Evolutionary conservation across 2,329 filamentous ascomycete genomes (phyloP).

Genomic region (Pyrenophora graminea): DNA sequence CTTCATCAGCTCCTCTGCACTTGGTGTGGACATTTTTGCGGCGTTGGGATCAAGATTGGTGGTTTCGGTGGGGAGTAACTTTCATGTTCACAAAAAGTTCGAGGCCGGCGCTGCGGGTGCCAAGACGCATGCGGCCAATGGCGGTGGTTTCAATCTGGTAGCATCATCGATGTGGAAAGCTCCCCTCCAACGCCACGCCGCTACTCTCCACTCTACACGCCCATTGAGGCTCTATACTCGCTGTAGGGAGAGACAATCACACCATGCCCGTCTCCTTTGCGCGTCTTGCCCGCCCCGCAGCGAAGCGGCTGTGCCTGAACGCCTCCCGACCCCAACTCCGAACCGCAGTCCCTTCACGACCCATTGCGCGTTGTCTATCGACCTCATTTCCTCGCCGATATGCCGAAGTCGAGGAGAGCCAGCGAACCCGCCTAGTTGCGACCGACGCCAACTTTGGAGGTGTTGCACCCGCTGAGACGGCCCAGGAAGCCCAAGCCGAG

Average conservation of each 20-base stretch:
- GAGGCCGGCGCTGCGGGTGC: constrained; percentile 19
- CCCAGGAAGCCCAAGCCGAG: constrained; percentile 51
- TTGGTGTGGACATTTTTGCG: constrained; percentile 50
- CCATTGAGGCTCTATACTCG: constrained; percentile 43
- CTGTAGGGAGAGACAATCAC: constrained; percentile 35
- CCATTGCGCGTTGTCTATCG: constrained; percentile 66
- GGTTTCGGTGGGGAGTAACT: constrained; percentile 24
- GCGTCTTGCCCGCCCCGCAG: constrained; percentile 72
- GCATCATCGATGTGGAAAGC: constrained; percentile 37
- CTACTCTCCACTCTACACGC: constrained; percentile 37
- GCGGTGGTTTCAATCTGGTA: constrained; percentile 29
- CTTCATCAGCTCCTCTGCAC: constrained; percentile 60
- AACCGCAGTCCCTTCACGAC: constrained; percentile 45
- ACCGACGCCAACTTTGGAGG: constrained; percentile 67
- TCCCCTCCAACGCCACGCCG: constrained; percentile 42
- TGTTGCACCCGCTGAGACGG: constrained; percentile 50
- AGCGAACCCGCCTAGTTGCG: constrained; percentile 65
- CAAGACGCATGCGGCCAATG: constrained; percentile 39
- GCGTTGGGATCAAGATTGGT: constrained; percentile 12
- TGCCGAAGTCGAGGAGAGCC: constrained; percentile 57
- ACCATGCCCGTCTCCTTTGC: constrained; percentile 73
- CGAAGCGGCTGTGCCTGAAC: constrained; percentile 66
- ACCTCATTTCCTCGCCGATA: constrained; percentile 66
- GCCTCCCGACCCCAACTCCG: constrained; percentile 55
- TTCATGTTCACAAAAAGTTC: constrained; percentile 32